These are phyloP conservation scores for Septoria linicola DNA, from an alignment of 2,329 filamentous ascomycete species.

Conservation along the genomic window DNA sequence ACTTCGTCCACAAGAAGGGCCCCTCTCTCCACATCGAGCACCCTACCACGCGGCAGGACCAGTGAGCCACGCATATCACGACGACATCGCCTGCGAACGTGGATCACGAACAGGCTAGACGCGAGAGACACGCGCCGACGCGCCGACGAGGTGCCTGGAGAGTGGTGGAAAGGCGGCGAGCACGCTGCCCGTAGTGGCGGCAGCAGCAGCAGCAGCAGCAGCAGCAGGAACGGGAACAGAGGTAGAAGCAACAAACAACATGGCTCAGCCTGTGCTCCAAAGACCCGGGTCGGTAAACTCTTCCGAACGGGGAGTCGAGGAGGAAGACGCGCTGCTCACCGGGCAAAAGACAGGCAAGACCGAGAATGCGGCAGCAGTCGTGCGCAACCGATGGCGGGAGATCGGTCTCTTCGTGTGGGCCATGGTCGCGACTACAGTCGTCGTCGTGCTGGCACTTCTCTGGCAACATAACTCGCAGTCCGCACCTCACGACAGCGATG, in stretches of 20 bases:
- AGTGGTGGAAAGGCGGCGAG: too few species aligned
- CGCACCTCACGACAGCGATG: too few species aligned
- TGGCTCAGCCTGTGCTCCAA: constrained; percentile 52
- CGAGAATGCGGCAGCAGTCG: constrained; percentile 38
- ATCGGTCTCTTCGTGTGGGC: constrained; percentile 79
- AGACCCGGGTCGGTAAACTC: constrained; percentile 58
- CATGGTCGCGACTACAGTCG: constrained; percentile 71
- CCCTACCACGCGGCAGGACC: too few species aligned
- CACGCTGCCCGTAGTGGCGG: not conserved
- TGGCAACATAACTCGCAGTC: constrained; percentile 61
- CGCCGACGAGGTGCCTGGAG: too few species aligned
- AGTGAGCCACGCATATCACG: too few species aligned
- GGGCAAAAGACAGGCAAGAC: constrained; percentile 46
- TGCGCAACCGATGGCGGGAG: constrained; percentile 62
- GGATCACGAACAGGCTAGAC: too few species aligned
- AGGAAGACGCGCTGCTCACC: constrained; percentile 60
- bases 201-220: not conserved
- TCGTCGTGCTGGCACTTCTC: constrained; percentile 77
- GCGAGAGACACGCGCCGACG: too few species aligned
- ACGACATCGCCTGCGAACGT: too few species aligned
- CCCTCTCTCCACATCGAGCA: too few species aligned
- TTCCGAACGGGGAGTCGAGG: constrained; percentile 59
- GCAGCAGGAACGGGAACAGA: too few species aligned
- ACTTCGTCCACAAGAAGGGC: too few species aligned
- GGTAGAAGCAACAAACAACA: not conserved